Percentiles rank a stretch among this genome's conserved stretches.
phyloP scores from a whole-genome alignment of 495 filamentous ascomycete genomes.

The Lasiosphaeria miniovina region DNA sequence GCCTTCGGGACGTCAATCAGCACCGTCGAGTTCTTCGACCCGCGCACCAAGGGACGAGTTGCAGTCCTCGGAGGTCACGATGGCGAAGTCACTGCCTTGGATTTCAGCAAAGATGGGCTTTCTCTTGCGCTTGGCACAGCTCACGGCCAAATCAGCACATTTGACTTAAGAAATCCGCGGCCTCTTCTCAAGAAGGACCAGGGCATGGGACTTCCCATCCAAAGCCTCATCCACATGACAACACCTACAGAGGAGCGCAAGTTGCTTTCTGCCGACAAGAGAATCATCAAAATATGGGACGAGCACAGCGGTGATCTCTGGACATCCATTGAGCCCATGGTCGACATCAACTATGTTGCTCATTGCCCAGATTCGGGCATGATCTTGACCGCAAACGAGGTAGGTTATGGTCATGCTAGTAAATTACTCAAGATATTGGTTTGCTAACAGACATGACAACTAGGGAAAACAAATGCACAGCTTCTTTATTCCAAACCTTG shows the following conservation, averaged over 20 bases:
- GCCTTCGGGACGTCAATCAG: conserved; percentile 94
- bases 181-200: conserved; percentile 90
- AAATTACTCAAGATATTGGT: not conserved
- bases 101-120: conserved; percentile 82
- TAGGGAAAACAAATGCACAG: conserved; percentile 61
- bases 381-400: conserved; percentile 94
- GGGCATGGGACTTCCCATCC: conserved; percentile 91
- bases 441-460: conserved; percentile 4
- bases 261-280: conserved; percentile 85
- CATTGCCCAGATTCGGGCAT: conserved; percentile 86
- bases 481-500: conserved; percentile 90
- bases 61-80: conserved; percentile 65
- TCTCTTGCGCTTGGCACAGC: conserved; percentile 86
- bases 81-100: conserved; percentile 78
- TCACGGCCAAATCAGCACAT: conserved; percentile 83
- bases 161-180: conserved; percentile 85
- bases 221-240: conserved; percentile 82
- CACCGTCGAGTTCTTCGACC: conserved; percentile 97
- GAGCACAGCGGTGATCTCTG: conserved; percentile 75
- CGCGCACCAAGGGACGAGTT: conserved; percentile 75
- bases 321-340: conserved; percentile 92
- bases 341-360: conserved; percentile 88
- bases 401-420: conserved; percentile 37
- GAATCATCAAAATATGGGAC: conserved; percentile 97
- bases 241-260: conserved; percentile 79